Conservation (phyloP, 305 asterid genomes). For the Striga hermonthica region DNA sequence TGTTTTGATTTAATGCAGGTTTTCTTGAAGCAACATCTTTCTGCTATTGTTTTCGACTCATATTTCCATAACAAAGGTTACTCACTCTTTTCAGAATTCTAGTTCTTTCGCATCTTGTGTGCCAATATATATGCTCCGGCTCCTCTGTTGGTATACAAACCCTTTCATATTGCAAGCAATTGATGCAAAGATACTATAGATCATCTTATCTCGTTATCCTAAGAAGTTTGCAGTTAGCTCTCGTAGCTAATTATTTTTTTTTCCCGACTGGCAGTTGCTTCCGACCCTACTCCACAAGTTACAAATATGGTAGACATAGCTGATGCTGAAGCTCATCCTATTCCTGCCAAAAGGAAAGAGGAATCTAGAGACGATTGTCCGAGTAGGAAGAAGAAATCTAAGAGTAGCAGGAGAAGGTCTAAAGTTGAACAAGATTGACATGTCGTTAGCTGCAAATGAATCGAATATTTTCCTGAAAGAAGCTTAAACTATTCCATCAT, state of each 20-base stretch:
- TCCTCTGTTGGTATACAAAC: not conserved
- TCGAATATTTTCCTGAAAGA: no score
- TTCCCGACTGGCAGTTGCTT: constrained; percentile 7
- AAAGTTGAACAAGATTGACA: constrained; percentile 32
- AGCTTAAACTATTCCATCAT: no score
- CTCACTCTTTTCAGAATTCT: not conserved
- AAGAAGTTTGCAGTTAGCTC: not conserved
- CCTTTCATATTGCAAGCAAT: not conserved
- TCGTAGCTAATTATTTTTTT: not conserved
- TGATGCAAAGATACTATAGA: no score
- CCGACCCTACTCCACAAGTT: constrained; percentile 36
- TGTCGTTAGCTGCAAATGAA: not conserved
- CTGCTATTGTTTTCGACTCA: constrained; percentile 66
- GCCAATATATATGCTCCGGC: not conserved
- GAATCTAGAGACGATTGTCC: constrained; percentile 34
- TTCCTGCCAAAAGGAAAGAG: constrained; percentile 50
- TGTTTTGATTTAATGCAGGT: constrained; percentile 50
- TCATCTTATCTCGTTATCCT: no score
- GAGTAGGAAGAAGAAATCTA: constrained; percentile 51
- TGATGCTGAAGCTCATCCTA: constrained; percentile 34
- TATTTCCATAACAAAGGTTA: constrained; percentile 54
- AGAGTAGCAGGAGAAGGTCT: constrained; percentile 40
- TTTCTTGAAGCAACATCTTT: constrained; percentile 84
- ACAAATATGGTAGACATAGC: constrained; percentile 30
- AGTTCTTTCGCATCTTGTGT: not conserved